phyloP scores from a whole-genome alignment of 306 rosid genomes.

The Hippophae tibetana region DNA sequence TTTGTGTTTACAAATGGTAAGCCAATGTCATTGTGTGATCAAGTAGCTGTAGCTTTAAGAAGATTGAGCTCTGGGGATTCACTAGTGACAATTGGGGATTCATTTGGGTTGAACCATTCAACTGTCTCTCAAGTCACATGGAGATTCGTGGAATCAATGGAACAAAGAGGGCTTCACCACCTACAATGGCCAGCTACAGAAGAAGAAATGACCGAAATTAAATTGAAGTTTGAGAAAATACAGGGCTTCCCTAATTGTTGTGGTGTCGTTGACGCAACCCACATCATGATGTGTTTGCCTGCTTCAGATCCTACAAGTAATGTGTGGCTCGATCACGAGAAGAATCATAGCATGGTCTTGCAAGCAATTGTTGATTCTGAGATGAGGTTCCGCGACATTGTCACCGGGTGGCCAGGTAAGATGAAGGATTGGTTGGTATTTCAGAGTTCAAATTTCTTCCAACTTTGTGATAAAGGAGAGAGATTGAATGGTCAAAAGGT shows the following conservation, averaged over 20 bases:
- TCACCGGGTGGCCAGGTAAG: constrained; percentile 82
- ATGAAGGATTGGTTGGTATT: constrained; percentile 59
- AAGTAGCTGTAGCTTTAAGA: constrained; percentile 80
- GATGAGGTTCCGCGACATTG: constrained; percentile 75
- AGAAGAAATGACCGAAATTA: constrained; percentile 47
- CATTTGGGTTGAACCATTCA: constrained; percentile 70
- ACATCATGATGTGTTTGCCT: constrained; percentile 66
- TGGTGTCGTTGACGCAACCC: constrained; percentile 64
- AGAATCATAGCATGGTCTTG: constrained; percentile 83
- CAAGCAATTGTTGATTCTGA: constrained; percentile 83
- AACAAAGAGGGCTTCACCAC: constrained; percentile 64
- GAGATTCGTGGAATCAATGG: constrained; percentile 85
- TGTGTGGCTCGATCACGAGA: constrained; percentile 74
- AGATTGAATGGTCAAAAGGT: constrained; percentile 53
- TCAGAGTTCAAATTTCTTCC: constrained; percentile 51
- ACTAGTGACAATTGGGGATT: constrained; percentile 55
- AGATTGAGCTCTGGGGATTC: constrained; percentile 87
- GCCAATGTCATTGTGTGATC: constrained; percentile 49
- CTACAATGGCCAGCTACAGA: constrained; percentile 73
- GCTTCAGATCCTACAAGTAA: constrained; percentile 45
- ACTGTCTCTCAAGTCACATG: constrained; percentile 83
- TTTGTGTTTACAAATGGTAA: constrained; percentile 43
- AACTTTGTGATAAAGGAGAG: constrained; percentile 55
- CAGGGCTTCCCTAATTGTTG: constrained; percentile 83
- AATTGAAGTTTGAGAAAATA: constrained; percentile 61